phyloP scores from a whole-genome alignment of 106 monocot species.

The Allium cepa region DNA sequence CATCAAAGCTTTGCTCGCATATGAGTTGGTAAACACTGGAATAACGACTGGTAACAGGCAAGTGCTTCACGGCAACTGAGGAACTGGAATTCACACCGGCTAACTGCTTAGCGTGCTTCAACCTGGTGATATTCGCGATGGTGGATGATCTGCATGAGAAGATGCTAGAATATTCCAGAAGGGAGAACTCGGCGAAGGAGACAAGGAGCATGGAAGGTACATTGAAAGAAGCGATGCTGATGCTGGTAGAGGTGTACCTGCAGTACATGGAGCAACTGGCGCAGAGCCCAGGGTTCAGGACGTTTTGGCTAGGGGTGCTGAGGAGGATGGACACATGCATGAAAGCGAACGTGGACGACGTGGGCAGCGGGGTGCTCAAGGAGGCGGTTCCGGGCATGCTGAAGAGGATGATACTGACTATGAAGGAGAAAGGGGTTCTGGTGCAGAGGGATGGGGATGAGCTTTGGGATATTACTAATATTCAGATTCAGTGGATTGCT shows the following conservation, averaged over 20 bases:
- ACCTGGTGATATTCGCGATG: constrained; percentile 61
- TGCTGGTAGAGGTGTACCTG: constrained; percentile 63
- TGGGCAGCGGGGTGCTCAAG: constrained; percentile 33
- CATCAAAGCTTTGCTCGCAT: no score
- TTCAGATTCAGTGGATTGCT: constrained; percentile 97
- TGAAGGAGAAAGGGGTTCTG: constrained; percentile 69
- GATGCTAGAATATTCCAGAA: constrained; percentile 77
- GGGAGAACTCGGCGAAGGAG: constrained; percentile 70
- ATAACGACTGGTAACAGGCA: background rate
- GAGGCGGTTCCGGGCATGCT: constrained; percentile 50
- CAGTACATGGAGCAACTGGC: constrained; percentile 37
- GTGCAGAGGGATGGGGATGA: constrained; percentile 52
- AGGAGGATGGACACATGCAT: constrained; percentile 92
- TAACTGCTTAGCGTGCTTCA: constrained; percentile 65
- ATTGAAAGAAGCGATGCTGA: constrained; percentile 50
- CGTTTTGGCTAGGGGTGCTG: constrained; percentile 75
- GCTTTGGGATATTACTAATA: constrained; percentile 76
- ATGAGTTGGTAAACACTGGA: no score
- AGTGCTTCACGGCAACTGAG: constrained; percentile 31
- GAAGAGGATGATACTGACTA: constrained; percentile 65
- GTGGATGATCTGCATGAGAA: constrained; percentile 90
- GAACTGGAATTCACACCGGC: constrained; percentile 62
- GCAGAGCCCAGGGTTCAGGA: constrained; percentile 61
- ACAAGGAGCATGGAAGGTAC: constrained; percentile 79
- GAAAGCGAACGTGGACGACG: constrained; percentile 48